These are phyloP conservation scores for Pichia paraexigua DNA, from an alignment of 805 yeast genomes.

Conservation along the genomic window DNA sequence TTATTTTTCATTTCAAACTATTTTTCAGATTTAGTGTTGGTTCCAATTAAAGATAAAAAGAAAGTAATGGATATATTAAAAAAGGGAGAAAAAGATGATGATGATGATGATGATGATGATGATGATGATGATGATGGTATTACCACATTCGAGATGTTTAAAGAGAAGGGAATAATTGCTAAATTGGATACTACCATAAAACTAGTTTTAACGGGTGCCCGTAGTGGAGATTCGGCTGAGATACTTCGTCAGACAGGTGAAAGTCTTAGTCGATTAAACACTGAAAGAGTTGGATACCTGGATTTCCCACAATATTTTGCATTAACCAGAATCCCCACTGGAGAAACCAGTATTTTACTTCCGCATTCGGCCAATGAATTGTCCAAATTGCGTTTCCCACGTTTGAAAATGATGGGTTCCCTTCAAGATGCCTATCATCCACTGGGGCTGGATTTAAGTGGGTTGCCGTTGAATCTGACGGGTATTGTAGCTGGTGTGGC, in stretches of 20 bases:
- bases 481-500: conserved; percentile 67
- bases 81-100: not conserved
- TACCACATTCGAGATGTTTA: conserved; percentile 31
- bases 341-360: conserved; percentile 41
- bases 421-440: conserved; percentile 51
- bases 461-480: conserved; percentile 49
- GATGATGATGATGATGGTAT: conserved; percentile 22
- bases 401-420: conserved; percentile 44
- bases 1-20: conserved; percentile 56
- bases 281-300: conserved; percentile 1
- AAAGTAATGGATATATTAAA: conserved; percentile 39
- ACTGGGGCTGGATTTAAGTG: conserved; percentile 43
- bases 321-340: conserved; percentile 42
- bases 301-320: conserved; percentile 39
- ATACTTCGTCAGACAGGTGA: conserved; percentile 38
- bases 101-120: not conserved
- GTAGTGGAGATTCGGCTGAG: conserved; percentile 38
- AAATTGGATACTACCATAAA: conserved; percentile 32
- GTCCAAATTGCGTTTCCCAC: conserved; percentile 32
- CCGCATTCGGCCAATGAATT: conserved; percentile 35
- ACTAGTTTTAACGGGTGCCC: conserved; percentile 50
- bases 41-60: conserved; percentile 40
- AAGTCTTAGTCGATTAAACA: conserved; percentile 21
- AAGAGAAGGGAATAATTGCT: conserved; percentile 35
- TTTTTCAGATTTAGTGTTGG: conserved; percentile 53